Evolutionary conservation across 2,329 filamentous ascomycete genomes (phyloP).

Genomic region (Colletotrichum sublineola): DNA sequence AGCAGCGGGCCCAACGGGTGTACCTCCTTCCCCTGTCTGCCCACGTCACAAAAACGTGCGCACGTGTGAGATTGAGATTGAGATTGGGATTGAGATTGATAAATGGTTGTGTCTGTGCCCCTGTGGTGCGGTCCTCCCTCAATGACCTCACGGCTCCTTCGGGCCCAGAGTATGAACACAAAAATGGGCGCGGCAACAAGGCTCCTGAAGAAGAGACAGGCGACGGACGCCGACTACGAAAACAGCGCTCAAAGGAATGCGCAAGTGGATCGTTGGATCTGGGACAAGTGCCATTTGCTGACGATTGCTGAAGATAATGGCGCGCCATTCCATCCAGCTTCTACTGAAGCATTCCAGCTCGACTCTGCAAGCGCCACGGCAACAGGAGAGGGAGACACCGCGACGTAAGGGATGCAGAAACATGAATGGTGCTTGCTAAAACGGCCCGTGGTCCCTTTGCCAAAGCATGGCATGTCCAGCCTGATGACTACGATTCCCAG

Average conservation of each 20-base stretch:
- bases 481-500: background rate
- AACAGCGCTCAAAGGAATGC: conserved; percentile 18
- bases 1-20: background rate
- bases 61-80: conserved; percentile 1
- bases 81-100: conserved; percentile 18
- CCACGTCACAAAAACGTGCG: background rate
- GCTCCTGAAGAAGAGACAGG: conserved; percentile 12
- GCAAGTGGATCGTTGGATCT: conserved; percentile 26
- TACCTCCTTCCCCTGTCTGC: background rate
- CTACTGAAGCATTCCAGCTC: conserved; percentile 2
- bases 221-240: conserved; percentile 7
- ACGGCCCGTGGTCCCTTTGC: background rate
- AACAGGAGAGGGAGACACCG: background rate
- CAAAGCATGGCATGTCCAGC: background rate
- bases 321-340: conserved; percentile 4
- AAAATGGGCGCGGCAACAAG: background rate
- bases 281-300: conserved; percentile 27
- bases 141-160: conserved; percentile 14
- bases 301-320: conserved; percentile 37
- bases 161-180: background rate
- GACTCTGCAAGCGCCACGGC: conserved; percentile 9
- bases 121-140: conserved; percentile 2
- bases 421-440: conserved; percentile 14
- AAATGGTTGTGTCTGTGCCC: conserved; percentile 11
- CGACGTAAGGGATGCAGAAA: conserved; percentile 8